Percentiles rank a stretch among this genome's conserved stretches.
Conservation (phyloP, 2,329 filamentous ascomycete species). For the Ascochyta fabae region DNA sequence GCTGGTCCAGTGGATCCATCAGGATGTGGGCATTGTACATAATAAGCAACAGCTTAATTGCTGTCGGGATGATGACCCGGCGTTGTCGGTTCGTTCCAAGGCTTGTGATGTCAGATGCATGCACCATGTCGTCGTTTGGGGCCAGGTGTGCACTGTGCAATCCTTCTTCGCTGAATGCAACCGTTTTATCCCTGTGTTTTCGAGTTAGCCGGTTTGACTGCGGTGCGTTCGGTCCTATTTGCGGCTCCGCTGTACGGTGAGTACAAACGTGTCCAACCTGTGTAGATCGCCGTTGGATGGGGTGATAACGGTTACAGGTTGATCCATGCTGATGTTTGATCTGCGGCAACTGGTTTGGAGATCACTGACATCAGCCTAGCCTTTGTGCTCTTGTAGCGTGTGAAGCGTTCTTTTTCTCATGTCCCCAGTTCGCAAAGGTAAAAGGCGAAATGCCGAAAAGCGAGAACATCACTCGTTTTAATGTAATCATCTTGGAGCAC, state of each 20-base stretch:
- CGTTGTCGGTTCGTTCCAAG: background rate
- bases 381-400: background rate
- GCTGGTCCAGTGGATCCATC: background rate
- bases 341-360: background rate
- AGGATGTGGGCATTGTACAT: background rate
- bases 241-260: background rate
- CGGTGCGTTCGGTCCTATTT: constrained; percentile 13
- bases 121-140: constrained; percentile 9
- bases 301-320: background rate
- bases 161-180: background rate
- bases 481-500: background rate
- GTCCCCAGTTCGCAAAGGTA: background rate
- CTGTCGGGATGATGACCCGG: constrained; percentile 1
- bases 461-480: background rate
- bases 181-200: background rate
- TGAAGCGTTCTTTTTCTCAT: background rate
- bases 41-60: background rate
- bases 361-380: background rate
- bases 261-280: background rate
- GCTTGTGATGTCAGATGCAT: constrained; percentile 11
- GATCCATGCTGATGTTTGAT: background rate
- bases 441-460: background rate
- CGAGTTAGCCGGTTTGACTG: constrained; percentile 9
- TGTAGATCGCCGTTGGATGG: background rate
- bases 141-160: background rate